Conservation (phyloP, 768 basidiomycete species). For the Hirschioporus abietinus region DNA sequence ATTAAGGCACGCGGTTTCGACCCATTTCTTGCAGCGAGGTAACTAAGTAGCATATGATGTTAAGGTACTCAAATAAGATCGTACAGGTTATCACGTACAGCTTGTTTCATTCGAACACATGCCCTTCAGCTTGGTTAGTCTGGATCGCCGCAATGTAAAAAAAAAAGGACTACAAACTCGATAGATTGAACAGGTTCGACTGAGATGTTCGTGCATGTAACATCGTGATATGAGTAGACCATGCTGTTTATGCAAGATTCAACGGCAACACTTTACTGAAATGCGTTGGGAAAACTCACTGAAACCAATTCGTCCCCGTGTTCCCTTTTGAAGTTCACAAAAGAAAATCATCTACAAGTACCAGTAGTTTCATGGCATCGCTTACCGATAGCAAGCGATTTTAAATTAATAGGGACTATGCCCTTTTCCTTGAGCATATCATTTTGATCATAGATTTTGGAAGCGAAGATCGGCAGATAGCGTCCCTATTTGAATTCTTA, state of each 20-base stretch:
- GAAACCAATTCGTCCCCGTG: background rate
- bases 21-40: slow-evolving; percentile 29
- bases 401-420: slow-evolving; percentile 43
- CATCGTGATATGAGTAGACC: slow-evolving; percentile 41
- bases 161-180: slow-evolving; percentile 24
- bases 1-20: slow-evolving; percentile 26
- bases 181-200: slow-evolving; percentile 43
- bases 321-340: background rate
- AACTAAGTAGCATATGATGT: slow-evolving; percentile 13
- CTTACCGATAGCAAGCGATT: slow-evolving; percentile 46
- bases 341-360: background rate
- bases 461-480: slow-evolving; percentile 46
- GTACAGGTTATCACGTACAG: slow-evolving; percentile 22
- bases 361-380: background rate
- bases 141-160: slow-evolving; percentile 7
- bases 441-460: slow-evolving; percentile 46
- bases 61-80: background rate
- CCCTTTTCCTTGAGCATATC: slow-evolving; percentile 34
- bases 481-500: slow-evolving; percentile 33
- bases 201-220: slow-evolving; percentile 50
- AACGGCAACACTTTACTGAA: slow-evolving; percentile 39
- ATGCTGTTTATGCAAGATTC: slow-evolving; percentile 30
- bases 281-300: background rate
- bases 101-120: slow-evolving; percentile 40
- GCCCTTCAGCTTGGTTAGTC: slow-evolving; percentile 18